These are phyloP conservation scores for Phialophora tarda DNA, from an alignment of 2,329 filamentous ascomycete species.

Conservation along the genomic window DNA sequence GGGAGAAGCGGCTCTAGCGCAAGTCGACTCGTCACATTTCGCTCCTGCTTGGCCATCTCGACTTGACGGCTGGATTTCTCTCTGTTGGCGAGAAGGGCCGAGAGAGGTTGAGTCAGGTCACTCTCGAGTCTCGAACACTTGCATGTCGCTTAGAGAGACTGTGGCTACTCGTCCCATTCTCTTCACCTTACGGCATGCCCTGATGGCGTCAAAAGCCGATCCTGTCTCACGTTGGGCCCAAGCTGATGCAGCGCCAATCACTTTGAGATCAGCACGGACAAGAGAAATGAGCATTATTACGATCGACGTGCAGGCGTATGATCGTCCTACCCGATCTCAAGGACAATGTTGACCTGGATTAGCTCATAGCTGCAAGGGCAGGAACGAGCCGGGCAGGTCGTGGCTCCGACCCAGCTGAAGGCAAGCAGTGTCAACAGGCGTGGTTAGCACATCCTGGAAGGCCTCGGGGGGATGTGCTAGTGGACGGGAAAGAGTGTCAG, in stretches of 20 bases:
- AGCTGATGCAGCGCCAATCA: neutral
- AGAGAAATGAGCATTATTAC: neutral
- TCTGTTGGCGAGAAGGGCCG: neutral
- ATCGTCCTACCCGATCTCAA: neutral
- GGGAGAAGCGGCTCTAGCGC: neutral
- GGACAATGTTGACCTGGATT: neutral
- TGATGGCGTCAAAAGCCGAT: neutral
- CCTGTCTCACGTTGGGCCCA: neutral
- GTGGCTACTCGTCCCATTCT: neutral
- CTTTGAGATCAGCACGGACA: neutral
- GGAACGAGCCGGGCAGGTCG: neutral
- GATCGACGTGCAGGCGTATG: neutral
- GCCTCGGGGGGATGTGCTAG: neutral
- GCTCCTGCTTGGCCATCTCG: neutral
- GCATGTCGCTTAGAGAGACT: neutral
- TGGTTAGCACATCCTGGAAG: neutral
- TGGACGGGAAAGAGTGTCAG: neutral
- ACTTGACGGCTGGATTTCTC: neutral
- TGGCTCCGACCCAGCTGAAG: neutral
- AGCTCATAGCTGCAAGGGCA: neutral
- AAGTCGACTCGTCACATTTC: constrained; percentile 1
- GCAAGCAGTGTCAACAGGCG: neutral
- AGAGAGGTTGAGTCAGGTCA: neutral
- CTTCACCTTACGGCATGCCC: neutral
- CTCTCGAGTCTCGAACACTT: neutral